phyloP scores from a whole-genome alignment of 2,329 filamentous ascomycete genomes.

The Ramichloridium luteum region DNA sequence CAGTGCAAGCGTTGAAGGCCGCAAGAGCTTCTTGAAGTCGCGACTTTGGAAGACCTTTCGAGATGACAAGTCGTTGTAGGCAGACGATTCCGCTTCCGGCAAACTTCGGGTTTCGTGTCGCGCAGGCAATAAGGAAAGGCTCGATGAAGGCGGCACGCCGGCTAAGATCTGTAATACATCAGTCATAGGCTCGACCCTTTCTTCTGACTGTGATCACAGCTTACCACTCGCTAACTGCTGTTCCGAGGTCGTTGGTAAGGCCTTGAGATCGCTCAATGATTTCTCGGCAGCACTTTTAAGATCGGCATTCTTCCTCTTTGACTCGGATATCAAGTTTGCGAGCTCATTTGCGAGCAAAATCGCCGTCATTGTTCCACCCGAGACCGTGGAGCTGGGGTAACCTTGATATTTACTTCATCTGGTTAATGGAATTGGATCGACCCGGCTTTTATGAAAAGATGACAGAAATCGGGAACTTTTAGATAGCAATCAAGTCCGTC shows the following conservation, averaged over 20 bases:
- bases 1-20: slow-evolving; percentile 71
- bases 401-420: too few relatives aligned
- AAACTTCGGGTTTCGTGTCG: slow-evolving; percentile 80
- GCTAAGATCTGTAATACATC: slow-evolving; percentile 55
- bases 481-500: too few relatives aligned
- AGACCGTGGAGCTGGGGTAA: too few relatives aligned
- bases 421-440: too few relatives aligned
- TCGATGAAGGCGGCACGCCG: slow-evolving; percentile 75
- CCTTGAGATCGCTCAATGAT: slow-evolving; percentile 78
- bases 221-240: slow-evolving; percentile 59
- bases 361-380: slow-evolving; percentile 22
- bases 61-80: slow-evolving; percentile 76
- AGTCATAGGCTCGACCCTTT: slow-evolving; percentile 14
- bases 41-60: slow-evolving; percentile 63
- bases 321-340: slow-evolving; percentile 43
- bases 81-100: slow-evolving; percentile 62
- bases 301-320: slow-evolving; percentile 87
- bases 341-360: slow-evolving; percentile 23
- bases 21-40: slow-evolving; percentile 78
- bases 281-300: slow-evolving; percentile 85
- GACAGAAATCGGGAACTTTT: too few relatives aligned
- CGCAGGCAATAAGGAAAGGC: slow-evolving; percentile 87
- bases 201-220: slow-evolving; percentile 9
- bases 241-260: slow-evolving; percentile 61
- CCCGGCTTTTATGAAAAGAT: too few relatives aligned